phyloP scores from a whole-genome alignment of 495 filamentous ascomycete species.

The Neurospora sp. region DNA sequence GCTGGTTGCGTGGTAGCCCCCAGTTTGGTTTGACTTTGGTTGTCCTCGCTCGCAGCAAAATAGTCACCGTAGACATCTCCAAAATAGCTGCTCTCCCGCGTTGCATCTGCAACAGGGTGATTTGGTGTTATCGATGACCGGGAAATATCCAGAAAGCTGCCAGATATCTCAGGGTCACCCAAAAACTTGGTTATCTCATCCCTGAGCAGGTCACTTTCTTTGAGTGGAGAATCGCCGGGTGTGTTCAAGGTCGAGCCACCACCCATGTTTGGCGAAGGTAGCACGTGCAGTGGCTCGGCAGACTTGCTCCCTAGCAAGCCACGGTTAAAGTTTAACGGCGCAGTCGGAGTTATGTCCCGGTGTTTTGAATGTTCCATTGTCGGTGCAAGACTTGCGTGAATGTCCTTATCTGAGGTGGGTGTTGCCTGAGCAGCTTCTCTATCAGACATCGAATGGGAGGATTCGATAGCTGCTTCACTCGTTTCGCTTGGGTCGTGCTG shows the following conservation, averaged over 20 bases:
- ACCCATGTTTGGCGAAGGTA: slow-evolving; percentile 29
- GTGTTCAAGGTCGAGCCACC: slow-evolving; percentile 47
- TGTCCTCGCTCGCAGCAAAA: slow-evolving; percentile 23
- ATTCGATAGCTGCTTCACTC: background rate
- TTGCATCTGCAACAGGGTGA: slow-evolving; percentile 13
- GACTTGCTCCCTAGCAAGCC: slow-evolving; percentile 9
- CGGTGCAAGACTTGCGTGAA: slow-evolving; percentile 6
- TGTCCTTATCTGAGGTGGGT: background rate
- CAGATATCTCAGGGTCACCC: slow-evolving; percentile 33
- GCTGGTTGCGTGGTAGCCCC: background rate
- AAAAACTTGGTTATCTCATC: slow-evolving; percentile 78
- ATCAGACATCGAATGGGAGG: background rate
- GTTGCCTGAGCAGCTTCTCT: background rate
- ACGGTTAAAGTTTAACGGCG: slow-evolving; percentile 38
- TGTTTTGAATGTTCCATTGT: slow-evolving; percentile 7
- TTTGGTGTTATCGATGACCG: slow-evolving; percentile 7
- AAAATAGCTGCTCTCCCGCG: slow-evolving; percentile 36
- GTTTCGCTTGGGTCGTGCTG: background rate
- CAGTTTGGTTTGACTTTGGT: background rate
- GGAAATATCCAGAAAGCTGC: slow-evolving; percentile 2
- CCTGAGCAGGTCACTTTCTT: slow-evolving; percentile 65
- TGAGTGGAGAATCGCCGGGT: slow-evolving; percentile 45
- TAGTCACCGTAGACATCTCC: slow-evolving; percentile 38
- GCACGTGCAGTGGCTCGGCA: slow-evolving; percentile 8
- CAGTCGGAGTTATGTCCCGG: slow-evolving; percentile 32